Evolutionary conservation across 2,329 filamentous ascomycete species (phyloP).

Genomic region (Thielaviopsis musarum): DNA sequence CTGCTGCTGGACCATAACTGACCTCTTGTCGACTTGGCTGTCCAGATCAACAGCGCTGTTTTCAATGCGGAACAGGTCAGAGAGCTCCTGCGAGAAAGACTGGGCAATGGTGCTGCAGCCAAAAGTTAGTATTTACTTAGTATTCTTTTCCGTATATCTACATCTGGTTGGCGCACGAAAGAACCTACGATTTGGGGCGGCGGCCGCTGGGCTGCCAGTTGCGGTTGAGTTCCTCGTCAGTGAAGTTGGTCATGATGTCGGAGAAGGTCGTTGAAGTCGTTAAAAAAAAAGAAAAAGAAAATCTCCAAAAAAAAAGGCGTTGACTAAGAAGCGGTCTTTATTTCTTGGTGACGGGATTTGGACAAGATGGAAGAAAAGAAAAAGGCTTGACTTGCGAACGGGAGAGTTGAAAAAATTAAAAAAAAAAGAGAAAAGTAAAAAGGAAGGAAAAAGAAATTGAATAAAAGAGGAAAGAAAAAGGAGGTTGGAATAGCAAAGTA

Average conservation of each 20-base stretch:
- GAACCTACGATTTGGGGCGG: slow-evolving; percentile 75
- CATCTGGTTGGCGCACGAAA: slow-evolving; percentile 3
- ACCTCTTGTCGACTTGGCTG: slow-evolving; percentile 69
- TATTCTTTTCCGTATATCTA: too few species aligned
- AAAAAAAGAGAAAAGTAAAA: neutral
- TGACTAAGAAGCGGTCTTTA: too few species aligned
- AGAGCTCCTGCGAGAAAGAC: slow-evolving; percentile 71
- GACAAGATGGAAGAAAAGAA: neutral
- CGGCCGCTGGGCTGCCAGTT: slow-evolving; percentile 66
- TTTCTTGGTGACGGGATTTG: neutral
- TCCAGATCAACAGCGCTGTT: slow-evolving; percentile 58
- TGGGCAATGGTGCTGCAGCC: slow-evolving; percentile 60
- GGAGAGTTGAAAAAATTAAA: neutral
- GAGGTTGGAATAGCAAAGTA: neutral
- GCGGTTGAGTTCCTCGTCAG: slow-evolving; percentile 52
- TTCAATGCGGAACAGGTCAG: slow-evolving; percentile 80
- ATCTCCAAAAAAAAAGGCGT: neutral
- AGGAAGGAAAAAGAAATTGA: neutral
- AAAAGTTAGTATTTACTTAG: slow-evolving; percentile 3
- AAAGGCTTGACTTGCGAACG: too few species aligned
- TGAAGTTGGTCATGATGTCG: slow-evolving; percentile 22
- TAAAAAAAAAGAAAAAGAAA: neutral
- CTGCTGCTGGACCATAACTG: slow-evolving; percentile 20
- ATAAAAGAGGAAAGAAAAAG: neutral
- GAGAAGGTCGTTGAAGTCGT: slow-evolving; percentile 1